Base-by-base conservation (phyloP, 495 filamentous ascomycete species). In the Bacidia gigantensis region DNA sequence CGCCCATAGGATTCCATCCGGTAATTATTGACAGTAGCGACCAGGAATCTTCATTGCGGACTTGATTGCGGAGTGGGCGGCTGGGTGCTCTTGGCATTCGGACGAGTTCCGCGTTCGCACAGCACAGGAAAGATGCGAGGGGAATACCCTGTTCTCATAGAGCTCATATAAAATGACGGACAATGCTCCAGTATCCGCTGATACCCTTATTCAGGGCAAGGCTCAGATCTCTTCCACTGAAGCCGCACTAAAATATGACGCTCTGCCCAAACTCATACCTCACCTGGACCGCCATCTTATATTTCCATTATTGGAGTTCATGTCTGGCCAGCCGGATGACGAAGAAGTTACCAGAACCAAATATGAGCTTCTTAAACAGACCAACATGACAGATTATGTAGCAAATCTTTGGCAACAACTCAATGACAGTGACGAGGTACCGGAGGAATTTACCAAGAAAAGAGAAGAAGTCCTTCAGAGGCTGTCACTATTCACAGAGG, bases 341-440 rank as follows among this genome's bases (percentile, higher is more conserved):
- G 73, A 76, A 41, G 82, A 87, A 61, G 82, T 89, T 58, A 80
- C 77, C 25, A 79, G 83, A 62, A 80, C 86, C 62, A 94, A 94
- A 65, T 95, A 87, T 65, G 81, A 88, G 67, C 78, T 98, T 25
- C 79, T 96, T 51, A 90, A 94, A 75, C 79, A 84, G 65, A 95
- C 92, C 52, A 93, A 97, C 73, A 98, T 98, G 92, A 87, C 81
- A 59, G 92, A 97, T 68, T 98, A 93, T 65, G 86, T 96, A 39
- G 87, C 87, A 57, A 81, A 81, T 56, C 72, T 98, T 60, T 86
- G 93, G 72, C 77, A 82, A 63, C 82, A 95, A 64, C 78, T 98
- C 57, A 78, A 95, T 68, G 74, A 84, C 58, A 78, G 85, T 51
- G 77, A 86, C 40, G 74, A 86, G 43, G 71, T 84, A 47, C 89